phyloP scores from a whole-genome alignment of 1,284 basidiomycete species.

The Cystobasidiaceae sp. region DNA sequence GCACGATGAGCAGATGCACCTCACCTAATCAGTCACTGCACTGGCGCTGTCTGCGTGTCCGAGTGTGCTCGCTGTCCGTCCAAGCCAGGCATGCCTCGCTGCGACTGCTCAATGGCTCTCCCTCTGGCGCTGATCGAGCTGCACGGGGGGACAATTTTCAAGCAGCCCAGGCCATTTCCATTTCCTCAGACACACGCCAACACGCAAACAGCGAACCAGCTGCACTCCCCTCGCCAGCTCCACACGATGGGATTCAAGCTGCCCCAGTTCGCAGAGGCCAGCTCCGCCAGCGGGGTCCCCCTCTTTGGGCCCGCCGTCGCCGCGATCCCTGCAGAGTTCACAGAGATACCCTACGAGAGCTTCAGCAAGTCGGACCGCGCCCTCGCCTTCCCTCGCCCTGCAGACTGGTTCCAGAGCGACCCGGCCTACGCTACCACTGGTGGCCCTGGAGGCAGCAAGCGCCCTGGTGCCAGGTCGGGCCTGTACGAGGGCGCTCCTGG shows the following conservation, averaged over 20 bases:
- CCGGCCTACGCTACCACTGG: conserved; percentile 50
- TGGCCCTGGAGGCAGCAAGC: conserved; percentile 54
- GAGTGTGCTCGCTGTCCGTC: no score
- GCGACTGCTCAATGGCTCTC: no score
- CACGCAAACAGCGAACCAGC: not conserved
- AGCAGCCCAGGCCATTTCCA: no score
- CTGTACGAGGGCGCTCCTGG: conserved; percentile 54
- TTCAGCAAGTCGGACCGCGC: conserved; percentile 30
- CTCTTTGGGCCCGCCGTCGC: conserved; percentile 39
- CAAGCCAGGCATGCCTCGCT: no score
- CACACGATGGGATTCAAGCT: conserved; percentile 25
- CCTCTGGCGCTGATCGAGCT: no score
- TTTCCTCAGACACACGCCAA: not conserved
- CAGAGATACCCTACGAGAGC: conserved; percentile 31
- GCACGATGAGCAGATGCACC: no score
- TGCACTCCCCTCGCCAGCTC: not conserved
- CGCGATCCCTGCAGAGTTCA: conserved; percentile 39
- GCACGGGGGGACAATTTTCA: no score
- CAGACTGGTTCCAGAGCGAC: conserved; percentile 26
- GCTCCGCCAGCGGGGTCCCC: conserved; percentile 5
- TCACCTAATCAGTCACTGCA: no score
- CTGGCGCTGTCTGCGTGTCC: no score
- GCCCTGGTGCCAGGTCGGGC: conserved; percentile 43
- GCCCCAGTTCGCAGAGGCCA: conserved; percentile 24
- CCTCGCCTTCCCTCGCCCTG: conserved; percentile 25